phyloP scores from a whole-genome alignment of 176 grass and related monocot species.

The Carex myosuroides region DNA sequence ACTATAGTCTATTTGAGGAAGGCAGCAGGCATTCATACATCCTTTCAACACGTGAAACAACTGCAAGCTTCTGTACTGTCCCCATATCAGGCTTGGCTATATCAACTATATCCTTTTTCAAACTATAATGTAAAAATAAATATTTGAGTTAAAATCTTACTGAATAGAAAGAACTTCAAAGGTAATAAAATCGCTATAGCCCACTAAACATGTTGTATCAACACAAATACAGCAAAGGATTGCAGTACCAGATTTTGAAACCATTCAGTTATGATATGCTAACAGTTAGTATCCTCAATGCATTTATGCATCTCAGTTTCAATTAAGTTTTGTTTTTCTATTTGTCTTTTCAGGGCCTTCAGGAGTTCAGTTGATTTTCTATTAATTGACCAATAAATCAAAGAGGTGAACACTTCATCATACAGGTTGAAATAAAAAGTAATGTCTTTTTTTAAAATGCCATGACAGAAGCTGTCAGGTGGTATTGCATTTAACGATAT shows the following conservation, averaged over 20 bases:
- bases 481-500: too few species aligned
- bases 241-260: background rate
- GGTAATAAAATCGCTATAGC: background rate
- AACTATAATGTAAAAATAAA: constrained; percentile 34
- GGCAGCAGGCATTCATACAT: constrained; percentile 82
- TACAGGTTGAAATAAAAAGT: background rate
- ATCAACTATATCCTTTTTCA: constrained; percentile 73
- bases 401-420: background rate
- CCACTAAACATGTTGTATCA: background rate
- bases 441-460: background rate
- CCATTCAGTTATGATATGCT: background rate
- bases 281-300: background rate
- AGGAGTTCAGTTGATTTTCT: background rate
- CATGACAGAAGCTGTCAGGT: too few species aligned
- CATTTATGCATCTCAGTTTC: background rate
- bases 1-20: constrained; percentile 40
- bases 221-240: background rate
- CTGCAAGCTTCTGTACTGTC: constrained; percentile 45
- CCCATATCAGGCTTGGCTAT: constrained; percentile 60
- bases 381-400: background rate
- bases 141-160: background rate
- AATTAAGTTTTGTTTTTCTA: background rate
- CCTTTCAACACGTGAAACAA: constrained; percentile 48
- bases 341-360: background rate
- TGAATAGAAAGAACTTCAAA: background rate